A percentile compares a stretch with the other conserved stretches of the same genome.
phyloP scores from a whole-genome alignment of 2,329 filamentous ascomycete genomes.

The Didymella pomorum region DNA sequence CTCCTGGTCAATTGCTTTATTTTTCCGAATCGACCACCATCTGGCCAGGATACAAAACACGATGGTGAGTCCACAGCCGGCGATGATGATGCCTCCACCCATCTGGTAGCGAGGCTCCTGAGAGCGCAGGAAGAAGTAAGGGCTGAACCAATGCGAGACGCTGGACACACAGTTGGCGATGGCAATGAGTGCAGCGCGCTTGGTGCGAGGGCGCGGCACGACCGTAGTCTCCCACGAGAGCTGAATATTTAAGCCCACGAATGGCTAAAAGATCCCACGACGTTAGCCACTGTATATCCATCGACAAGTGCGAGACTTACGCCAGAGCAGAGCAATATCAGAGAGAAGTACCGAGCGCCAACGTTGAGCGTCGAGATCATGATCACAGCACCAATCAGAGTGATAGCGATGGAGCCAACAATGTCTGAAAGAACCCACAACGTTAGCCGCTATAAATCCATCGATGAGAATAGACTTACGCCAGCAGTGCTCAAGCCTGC shows the following conservation, averaged over 20 bases:
- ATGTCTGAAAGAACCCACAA: too few species aligned
- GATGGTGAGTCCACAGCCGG: conserved; percentile 17
- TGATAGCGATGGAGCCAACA: conserved; percentile 29
- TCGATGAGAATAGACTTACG: too few species aligned
- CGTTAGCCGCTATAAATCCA: too few species aligned
- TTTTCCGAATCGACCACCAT: conserved; percentile 15
- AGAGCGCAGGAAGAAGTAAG: conserved; percentile 47
- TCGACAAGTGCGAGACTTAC: too few species aligned
- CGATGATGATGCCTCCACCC: conserved; percentile 30
- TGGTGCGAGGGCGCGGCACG: conserved; percentile 52
- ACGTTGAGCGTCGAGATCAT: conserved; percentile 42
- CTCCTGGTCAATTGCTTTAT: conserved; percentile 14
- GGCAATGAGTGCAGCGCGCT: conserved; percentile 54
- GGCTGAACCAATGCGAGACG: conserved; percentile 53
- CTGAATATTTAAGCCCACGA: conserved; percentile 52
- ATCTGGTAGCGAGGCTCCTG: conserved; percentile 26
- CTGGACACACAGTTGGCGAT: conserved; percentile 54
- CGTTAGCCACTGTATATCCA: too few species aligned
- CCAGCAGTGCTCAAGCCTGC: too few species aligned
- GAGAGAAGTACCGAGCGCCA: conserved; percentile 42
- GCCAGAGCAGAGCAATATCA: conserved; percentile 42
- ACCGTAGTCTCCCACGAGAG: conserved; percentile 55
- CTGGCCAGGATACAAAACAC: conserved; percentile 16
- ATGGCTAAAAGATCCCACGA: too few species aligned
- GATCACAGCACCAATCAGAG: conserved; percentile 31